Evolutionary conservation across 1,139 yeast genomes (phyloP).

Genomic region (Suhomyces bribrorum): DNA sequence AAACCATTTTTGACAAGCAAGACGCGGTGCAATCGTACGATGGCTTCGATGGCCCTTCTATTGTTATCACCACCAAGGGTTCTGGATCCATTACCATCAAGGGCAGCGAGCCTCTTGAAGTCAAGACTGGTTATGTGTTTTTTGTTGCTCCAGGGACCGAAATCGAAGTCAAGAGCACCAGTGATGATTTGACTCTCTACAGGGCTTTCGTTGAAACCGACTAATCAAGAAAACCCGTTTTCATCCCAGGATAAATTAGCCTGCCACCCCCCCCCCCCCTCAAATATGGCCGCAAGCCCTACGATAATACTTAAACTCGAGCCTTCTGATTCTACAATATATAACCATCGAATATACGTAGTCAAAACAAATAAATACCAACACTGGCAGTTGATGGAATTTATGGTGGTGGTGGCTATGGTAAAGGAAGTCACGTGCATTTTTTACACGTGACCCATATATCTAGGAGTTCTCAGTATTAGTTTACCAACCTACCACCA

Average conservation of each 20-base stretch:
- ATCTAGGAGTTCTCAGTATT: too few species aligned
- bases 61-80: conserved; percentile 82
- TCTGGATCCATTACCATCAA: conserved; percentile 56
- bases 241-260: not conserved
- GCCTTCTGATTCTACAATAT: too few species aligned
- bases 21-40: conserved; percentile 53
- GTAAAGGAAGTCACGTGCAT: too few species aligned
- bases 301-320: too few species aligned
- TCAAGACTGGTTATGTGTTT: conserved; percentile 72
- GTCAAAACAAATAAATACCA: too few species aligned
- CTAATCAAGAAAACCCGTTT: not conserved
- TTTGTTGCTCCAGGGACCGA: conserved; percentile 80
- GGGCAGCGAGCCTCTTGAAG: conserved; percentile 44
- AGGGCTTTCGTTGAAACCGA: conserved; percentile 83
- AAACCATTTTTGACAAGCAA: conserved; percentile 55
- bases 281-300: not conserved
- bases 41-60: conserved; percentile 82
- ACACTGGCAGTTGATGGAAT: too few species aligned
- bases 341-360: too few species aligned
- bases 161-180: conserved; percentile 57
- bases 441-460: not conserved
- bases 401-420: too few species aligned
- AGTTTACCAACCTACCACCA: too few species aligned
- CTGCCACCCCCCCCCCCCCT: not conserved
- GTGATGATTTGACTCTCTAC: conserved; percentile 67